phyloP scores from a whole-genome alignment of 768 basidiomycete genomes.

The Mrakia frigida region DNA sequence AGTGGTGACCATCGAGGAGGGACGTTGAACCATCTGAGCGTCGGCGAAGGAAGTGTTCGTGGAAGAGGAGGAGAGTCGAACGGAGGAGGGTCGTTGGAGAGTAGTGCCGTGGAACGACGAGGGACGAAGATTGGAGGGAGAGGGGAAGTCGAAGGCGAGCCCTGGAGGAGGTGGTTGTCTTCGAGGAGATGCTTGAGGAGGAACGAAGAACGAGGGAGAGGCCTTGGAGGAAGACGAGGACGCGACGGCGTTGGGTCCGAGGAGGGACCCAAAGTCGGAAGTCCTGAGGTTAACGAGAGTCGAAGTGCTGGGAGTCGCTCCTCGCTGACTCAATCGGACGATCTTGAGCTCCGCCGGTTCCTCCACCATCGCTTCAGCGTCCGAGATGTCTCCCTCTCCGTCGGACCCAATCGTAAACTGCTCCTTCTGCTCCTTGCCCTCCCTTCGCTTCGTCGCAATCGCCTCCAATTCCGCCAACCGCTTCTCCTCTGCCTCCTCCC shows the following conservation, averaged over 20 bases:
- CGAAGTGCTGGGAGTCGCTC: neutral
- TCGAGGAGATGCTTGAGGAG: neutral
- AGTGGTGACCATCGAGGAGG: slow-evolving; percentile 1
- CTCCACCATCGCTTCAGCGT: neutral
- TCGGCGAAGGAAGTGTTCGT: neutral
- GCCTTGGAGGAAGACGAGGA: neutral
- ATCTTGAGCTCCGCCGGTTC: neutral
- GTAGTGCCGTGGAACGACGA: neutral
- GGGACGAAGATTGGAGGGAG: neutral
- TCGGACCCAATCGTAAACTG: slow-evolving; percentile 8
- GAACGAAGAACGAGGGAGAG: neutral
- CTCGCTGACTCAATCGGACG: neutral
- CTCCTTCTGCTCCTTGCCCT: neutral
- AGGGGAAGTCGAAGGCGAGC: slow-evolving; percentile 10
- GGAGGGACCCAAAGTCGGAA: neutral
- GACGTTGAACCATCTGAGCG: neutral
- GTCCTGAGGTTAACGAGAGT: neutral
- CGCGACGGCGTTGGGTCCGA: neutral
- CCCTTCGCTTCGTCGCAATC: neutral
- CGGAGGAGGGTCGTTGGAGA: neutral
- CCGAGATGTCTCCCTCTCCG: slow-evolving; percentile 8
- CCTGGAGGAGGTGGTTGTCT: neutral
- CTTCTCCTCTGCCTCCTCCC: neutral
- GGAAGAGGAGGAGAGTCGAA: neutral
- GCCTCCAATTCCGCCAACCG: neutral